Base-by-base conservation (phyloP, 2,329 filamentous ascomycete species). In the Fusarium praegraminearum region DNA sequence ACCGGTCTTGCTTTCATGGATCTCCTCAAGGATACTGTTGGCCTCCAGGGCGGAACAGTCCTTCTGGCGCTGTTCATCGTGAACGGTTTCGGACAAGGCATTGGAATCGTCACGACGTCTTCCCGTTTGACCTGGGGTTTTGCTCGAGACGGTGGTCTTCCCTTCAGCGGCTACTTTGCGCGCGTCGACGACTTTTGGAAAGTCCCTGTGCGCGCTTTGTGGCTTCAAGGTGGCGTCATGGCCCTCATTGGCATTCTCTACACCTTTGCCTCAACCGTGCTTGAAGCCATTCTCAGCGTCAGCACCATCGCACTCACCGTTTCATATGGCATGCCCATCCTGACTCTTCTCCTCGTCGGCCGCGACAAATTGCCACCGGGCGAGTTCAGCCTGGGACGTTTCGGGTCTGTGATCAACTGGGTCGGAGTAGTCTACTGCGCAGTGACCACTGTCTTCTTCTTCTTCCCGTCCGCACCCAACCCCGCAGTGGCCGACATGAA, bases 251-350 rank as follows among this genome's bases (percentile, higher is more conserved):
- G 86, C n/a, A 70, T 89, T 4, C 79, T 89, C 0, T 87, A 87
- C 67, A 81, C 85, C 1, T 87, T 87, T 59, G 80, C 86, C 45
- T 81, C 80, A 49, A 85, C 85, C 0, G 85, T 87, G 0, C 80
- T 88, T 15, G 78, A 84, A 41, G 85, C 86, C 18, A 84, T 87
- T 49, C 77, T 87, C 22, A 85, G 83, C 66, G 85, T 87, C 65
- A 86, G 84, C 77, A 87, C 85, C 13, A 87, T 87, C 57, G 84
- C 85, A 2, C 78, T 87, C 2, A 87, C 85, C 3, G 80, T 87
- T 5, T 87, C 79, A 0, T 81, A 81, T 46, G 79, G 74, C 32
- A 78, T 87, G 75, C 85, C 86, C 6, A 87, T 88, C 44, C 28
- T 81, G 2, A 80, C 80, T 0, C 78, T 88, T 1, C 76, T 87